Evolutionary conservation across 2,329 filamentous ascomycete genomes (phyloP).

Genomic region (Parastagonospora nodorum): DNA sequence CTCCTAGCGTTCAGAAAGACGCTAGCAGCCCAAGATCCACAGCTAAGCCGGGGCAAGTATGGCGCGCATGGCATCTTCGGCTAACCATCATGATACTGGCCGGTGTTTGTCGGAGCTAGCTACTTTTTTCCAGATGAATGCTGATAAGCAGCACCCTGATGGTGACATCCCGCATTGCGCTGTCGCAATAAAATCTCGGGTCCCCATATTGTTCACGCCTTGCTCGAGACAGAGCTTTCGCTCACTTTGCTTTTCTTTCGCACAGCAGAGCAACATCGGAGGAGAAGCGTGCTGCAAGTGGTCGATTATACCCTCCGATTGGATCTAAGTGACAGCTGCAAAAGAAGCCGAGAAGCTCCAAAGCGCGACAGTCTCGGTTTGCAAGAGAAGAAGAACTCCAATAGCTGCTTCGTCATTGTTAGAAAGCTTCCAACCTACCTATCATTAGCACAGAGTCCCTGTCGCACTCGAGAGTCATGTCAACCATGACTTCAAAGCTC

Average conservation of each 20-base stretch:
- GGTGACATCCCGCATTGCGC: slow-evolving; percentile 7
- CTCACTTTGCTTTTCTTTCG: slow-evolving; percentile 3
- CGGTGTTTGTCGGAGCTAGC: slow-evolving; percentile 16
- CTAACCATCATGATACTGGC: slow-evolving; percentile 22
- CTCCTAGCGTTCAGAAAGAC: slow-evolving; percentile 12
- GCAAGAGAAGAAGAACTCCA: too few species aligned
- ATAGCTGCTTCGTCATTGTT: too few species aligned
- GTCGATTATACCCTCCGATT: slow-evolving; percentile 1
- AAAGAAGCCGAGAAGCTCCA: too few species aligned
- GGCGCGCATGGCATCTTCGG: slow-evolving; percentile 12
- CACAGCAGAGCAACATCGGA: slow-evolving; percentile 6
- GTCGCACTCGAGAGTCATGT: background rate
- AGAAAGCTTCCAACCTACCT: too few species aligned
- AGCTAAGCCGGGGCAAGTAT: slow-evolving; percentile 9
- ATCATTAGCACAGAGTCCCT: too few species aligned
- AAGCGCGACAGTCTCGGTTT: too few species aligned
- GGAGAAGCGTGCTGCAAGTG: background rate
- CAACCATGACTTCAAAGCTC: slow-evolving; percentile 7
- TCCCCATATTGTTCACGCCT: slow-evolving; percentile 1
- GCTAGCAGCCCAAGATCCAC: slow-evolving; percentile 16
- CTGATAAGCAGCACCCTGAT: slow-evolving; percentile 25
- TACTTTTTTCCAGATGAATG: slow-evolving; percentile 11
- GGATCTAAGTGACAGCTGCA: too few species aligned
- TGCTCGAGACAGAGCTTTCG: background rate
- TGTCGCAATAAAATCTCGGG: slow-evolving; percentile 11